Base-by-base conservation (phyloP, 345 rosid species). In the Syzygium jambos region DNA sequence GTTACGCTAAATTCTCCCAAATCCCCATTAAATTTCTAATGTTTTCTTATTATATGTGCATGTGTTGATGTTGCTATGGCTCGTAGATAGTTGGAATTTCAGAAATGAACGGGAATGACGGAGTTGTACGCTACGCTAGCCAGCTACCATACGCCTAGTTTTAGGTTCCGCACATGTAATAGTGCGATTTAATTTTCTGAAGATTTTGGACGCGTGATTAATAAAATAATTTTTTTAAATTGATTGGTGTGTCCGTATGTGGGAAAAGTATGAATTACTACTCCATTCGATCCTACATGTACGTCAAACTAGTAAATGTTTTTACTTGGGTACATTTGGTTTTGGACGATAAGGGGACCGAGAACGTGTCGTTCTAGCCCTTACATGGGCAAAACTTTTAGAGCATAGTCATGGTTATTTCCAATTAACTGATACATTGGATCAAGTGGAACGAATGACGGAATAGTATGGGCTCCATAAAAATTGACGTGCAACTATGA, bases 1-100 rank as follows among this genome's bases (percentile, higher is more conserved):
- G 98, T 97, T 93, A 97, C 98, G 98, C 97, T 94, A 96, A 97
- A 95, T 95, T 91, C 95, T 95, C 99, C 90, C 98, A 88, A 91
- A 91, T 94, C 94, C 96, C 98, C 34, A 96, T 63, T 89, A 78
- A 46, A 51, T 65, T 55, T 51, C 85, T 88, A 56, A 51, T 85
- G 52, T 88, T 23, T 89, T 59, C 61, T 87, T n/a, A 46, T 38
- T 38, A 9, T 38, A 11, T 22, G 25, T 38, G 19, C 82, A 19
- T 73, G 38, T 17, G 19, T 34, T 34, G 25, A 59, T 49, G 80
- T 73, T 73, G 49, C 49, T 38, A 23, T 41, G 10, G 22, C 19
- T 34, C 25, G 49, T 34, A 34, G 56, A 83, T 12, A 51, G 52
- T 41, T 83, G 55, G 41, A 77, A 25, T 59, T 49, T 34, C 65